Base-by-base conservation (phyloP, 768 basidiomycete genomes). In the Leccinum sublutescens region DNA sequence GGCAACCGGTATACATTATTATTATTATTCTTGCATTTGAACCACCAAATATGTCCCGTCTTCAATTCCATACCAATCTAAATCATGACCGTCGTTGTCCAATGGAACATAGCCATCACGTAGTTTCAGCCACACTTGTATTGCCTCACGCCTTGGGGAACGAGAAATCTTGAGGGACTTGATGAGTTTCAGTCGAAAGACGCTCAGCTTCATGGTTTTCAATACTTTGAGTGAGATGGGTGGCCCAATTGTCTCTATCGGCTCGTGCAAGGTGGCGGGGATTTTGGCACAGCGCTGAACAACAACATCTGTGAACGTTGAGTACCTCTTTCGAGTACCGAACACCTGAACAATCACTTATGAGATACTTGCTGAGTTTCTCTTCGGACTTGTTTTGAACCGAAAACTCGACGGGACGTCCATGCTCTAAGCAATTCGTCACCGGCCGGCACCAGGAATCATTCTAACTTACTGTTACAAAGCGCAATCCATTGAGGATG, bases 61-160 rank as follows among this genome's bases (percentile, higher is more conserved):
- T 58, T 91, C 88, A 38, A 93, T 67, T 6, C 91, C 90, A 68
- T 86, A 82, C 88, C 89, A 91, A 59, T 79, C 82, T 45, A 92
- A 69, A 54, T 85, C 80, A 56, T 80, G 81, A 12, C 69, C 63
- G 52, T 88, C 84, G 29, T 80, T 66, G 27, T 79, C 75, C 31
- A 93, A 72, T 54, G 79, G 76, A 25, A 76, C 74, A 29, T 84
- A 74, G 31, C 78, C 78, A 64, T 86, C 80, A 19, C 73, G 70
- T 78, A 88, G 79, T 48, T 74, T 75, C 47, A 87, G 69, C 85
- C 86, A 91, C 33, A 91, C 65, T 50, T 66, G 67, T 19, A 85
- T 64, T 15, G 69, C 71, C 36, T 66, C 71, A 38, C 53, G 75
- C 68, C 8, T 71, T 62, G 59, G 71, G 68, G 45, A 12, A 9